A percentile compares a stretch with the other conserved stretches of the same genome.
These are phyloP conservation scores for Triangularia setosa DNA, from an alignment of 2,329 filamentous ascomycete species.

Conservation along the genomic window DNA sequence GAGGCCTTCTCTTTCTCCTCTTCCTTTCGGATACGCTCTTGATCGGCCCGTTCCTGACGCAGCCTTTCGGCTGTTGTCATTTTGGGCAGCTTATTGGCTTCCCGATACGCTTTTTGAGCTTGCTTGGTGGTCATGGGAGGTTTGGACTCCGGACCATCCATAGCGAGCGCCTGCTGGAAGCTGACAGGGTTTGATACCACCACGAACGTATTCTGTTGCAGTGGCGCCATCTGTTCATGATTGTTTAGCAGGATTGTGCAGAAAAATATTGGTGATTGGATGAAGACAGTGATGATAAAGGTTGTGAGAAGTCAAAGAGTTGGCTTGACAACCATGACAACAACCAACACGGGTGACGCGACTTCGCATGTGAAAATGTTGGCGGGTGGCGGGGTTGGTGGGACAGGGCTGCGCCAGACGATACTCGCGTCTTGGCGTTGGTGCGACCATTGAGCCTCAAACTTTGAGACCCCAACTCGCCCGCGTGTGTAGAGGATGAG, in stretches of 20 bases:
- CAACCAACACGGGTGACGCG: neutral
- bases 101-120: constrained; percentile 43
- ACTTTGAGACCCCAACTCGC: neutral
- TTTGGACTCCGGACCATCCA: constrained; percentile 19
- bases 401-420: neutral
- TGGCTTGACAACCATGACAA: neutral
- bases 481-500: neutral
- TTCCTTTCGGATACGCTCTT: constrained; percentile 52
- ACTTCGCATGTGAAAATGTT: neutral
- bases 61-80: constrained; percentile 43
- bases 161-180: constrained; percentile 22
- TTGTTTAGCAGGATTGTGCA: neutral
- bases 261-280: neutral
- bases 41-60: constrained; percentile 42
- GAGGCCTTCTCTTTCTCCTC: constrained; percentile 47
- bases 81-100: constrained; percentile 38
- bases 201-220: constrained; percentile 35
- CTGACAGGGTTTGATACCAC: constrained; percentile 34
- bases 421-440: neutral
- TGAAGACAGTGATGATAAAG: neutral
- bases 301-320: neutral
- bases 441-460: neutral
- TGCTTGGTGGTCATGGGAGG: constrained; percentile 49
- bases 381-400: neutral
- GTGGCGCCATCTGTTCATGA: constrained; percentile 8